Conservation (phyloP, 371 early-diverging fungal genomes). For the Actinomortierella wolfii region DNA sequence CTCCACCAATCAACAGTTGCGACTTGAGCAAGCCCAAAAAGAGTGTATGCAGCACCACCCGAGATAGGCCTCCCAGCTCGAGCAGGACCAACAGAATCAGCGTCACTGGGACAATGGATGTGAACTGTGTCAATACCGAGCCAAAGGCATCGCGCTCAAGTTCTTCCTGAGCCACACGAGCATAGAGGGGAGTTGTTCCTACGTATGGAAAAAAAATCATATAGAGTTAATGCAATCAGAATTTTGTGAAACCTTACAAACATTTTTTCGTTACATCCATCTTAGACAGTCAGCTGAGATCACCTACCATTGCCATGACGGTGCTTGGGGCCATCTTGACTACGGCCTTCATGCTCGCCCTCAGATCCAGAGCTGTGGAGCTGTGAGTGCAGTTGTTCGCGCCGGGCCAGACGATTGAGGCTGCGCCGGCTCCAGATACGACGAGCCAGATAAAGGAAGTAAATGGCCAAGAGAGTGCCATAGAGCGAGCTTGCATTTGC, state of each 20-base stretch:
- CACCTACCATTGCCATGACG: no score
- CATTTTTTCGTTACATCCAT: no score
- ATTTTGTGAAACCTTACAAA: no score
- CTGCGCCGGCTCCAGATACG: slow-evolving; percentile 27
- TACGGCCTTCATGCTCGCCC: no score
- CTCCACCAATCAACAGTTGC: slow-evolving; percentile 18
- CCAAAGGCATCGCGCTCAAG: slow-evolving; percentile 4
- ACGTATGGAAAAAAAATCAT: no score
- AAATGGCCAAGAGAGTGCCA: slow-evolving; percentile 25
- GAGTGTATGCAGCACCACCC: slow-evolving; percentile 26
- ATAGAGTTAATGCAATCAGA: no score
- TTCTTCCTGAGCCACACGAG: no score
- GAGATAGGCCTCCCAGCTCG: slow-evolving; percentile 33
- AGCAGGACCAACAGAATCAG: slow-evolving; percentile 22
- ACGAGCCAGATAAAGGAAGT: slow-evolving; percentile 22
- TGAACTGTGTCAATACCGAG: slow-evolving; percentile 14
- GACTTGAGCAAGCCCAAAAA: slow-evolving; percentile 27
- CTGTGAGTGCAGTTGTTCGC: no score
- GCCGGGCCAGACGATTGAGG: slow-evolving; percentile 7
- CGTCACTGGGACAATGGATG: slow-evolving; percentile 24
- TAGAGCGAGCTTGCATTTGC: slow-evolving; percentile 20
- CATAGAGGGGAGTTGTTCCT: no score
- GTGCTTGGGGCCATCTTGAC: no score
- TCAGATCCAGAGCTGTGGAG: no score
- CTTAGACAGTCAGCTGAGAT: no score